Evolutionary conservation across 2,329 filamentous ascomycete genomes (phyloP).

Genomic region (Arthrinium phaeospermum): DNA sequence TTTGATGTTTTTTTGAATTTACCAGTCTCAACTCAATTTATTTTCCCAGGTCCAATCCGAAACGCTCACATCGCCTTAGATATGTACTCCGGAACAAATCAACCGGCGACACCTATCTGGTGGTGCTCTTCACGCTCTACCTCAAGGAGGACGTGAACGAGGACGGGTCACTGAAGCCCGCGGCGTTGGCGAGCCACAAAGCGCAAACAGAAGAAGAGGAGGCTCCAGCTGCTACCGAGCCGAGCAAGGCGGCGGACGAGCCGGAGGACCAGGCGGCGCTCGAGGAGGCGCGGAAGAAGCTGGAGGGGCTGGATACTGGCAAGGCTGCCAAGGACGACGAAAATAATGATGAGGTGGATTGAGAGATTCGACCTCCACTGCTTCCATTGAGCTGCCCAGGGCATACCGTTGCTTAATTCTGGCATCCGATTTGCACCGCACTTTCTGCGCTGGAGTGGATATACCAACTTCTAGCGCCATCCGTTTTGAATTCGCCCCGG

Average conservation of each 20-base stretch:
- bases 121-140: constrained; percentile 80
- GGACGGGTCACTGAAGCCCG: constrained; percentile 58
- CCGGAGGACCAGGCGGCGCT: constrained; percentile 35
- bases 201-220: constrained; percentile 30
- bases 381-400: too few species aligned
- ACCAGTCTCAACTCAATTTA: constrained; percentile 32
- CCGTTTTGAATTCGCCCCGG: too few species aligned
- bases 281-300: constrained; percentile 44
- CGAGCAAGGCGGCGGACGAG: constrained; percentile 31
- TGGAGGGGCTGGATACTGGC: constrained; percentile 34
- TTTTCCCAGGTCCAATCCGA: constrained; percentile 40
- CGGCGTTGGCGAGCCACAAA: constrained; percentile 39
- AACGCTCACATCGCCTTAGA: constrained; percentile 83
- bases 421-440: neutral
- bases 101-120: constrained; percentile 78
- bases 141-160: constrained; percentile 69
- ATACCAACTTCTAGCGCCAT: too few species aligned
- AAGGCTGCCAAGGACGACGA: constrained; percentile 31
- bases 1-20: constrained; percentile 21
- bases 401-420: neutral
- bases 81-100: constrained; percentile 86
- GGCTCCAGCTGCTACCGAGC: constrained; percentile 30
- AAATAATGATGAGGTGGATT: constrained; percentile 52
- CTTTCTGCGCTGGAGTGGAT: neutral
- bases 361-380: constrained; percentile 1